Evolutionary conservation across 768 basidiomycete genomes (phyloP).

Genomic region (Suillus weaverae): DNA sequence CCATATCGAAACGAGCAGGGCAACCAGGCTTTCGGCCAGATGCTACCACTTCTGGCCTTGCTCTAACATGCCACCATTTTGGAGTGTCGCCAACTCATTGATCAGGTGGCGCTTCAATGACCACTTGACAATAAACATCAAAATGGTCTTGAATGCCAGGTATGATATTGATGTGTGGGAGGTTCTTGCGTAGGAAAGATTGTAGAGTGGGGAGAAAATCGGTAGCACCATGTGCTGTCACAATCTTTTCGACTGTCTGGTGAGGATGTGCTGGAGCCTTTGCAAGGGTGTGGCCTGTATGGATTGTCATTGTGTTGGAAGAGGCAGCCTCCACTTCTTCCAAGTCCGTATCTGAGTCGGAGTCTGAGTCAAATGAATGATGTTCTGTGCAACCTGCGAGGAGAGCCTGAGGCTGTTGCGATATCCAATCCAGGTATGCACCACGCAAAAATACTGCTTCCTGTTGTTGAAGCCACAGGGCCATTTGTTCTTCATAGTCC

Average conservation of each 20-base stretch:
- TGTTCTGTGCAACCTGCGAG: background rate
- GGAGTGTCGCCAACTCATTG: background rate
- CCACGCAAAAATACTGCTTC: slow-evolving; percentile 28
- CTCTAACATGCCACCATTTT: background rate
- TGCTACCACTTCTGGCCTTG: background rate
- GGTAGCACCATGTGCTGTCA: background rate
- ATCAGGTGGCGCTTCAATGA: background rate
- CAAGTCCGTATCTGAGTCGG: too few relatives aligned
- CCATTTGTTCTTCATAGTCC: slow-evolving; percentile 40
- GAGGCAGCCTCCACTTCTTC: background rate
- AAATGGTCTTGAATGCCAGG: background rate
- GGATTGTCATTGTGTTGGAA: too few relatives aligned
- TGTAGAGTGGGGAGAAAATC: slow-evolving; percentile 5
- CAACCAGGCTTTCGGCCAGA: background rate
- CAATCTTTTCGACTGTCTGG: background rate
- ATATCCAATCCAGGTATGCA: slow-evolving; percentile 29
- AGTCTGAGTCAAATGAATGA: background rate
- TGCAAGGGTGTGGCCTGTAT: background rate
- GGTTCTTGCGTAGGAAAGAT: background rate
- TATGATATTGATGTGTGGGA: background rate
- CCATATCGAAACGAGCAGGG: too few relatives aligned
- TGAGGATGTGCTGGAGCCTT: slow-evolving; percentile 6
- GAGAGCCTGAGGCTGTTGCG: background rate
- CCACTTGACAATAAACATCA: background rate
- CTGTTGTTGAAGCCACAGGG: too few relatives aligned